phyloP scores from a whole-genome alignment of 306 rosid species.

The Prinsepia uniflora region DNA sequence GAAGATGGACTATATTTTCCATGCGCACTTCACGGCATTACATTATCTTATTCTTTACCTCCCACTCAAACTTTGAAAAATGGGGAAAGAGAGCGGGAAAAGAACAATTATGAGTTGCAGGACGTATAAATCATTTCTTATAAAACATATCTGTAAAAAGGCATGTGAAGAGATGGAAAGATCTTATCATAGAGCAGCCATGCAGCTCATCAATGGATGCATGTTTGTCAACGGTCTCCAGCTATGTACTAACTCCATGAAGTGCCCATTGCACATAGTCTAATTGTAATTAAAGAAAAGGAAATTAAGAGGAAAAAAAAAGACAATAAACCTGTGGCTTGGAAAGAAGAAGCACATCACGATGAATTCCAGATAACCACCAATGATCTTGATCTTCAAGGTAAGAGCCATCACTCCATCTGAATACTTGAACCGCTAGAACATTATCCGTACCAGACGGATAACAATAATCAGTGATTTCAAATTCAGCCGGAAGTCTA shows the following conservation, averaged over 20 bases:
- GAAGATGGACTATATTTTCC: background rate
- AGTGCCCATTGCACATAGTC: background rate
- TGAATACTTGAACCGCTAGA: slow-evolving; percentile 85
- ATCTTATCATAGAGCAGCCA: background rate
- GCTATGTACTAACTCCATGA: background rate
- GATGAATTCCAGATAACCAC: slow-evolving; percentile 93
- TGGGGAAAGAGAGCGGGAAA: background rate
- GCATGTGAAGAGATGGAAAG: background rate
- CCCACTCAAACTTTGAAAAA: background rate
- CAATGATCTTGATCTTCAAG: slow-evolving; percentile 99
- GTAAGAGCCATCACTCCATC: slow-evolving; percentile 97
- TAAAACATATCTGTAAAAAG: background rate
- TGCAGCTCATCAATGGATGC: background rate
- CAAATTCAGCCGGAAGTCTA: slow-evolving; percentile 93
- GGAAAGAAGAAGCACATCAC: slow-evolving; percentile 86
- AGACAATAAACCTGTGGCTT: slow-evolving; percentile 70
- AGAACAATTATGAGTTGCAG: background rate
- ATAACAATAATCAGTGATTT: slow-evolving; percentile 80
- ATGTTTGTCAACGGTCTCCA: slow-evolving; percentile 1
- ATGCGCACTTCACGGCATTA: background rate
- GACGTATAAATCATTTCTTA: no score
- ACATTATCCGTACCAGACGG: slow-evolving; percentile 63
- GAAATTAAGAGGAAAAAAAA: slow-evolving; percentile 10
- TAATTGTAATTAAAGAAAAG: background rate
- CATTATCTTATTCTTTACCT: background rate